These are phyloP conservation scores for Arthrinium phaeospermum DNA, from an alignment of 2,329 filamentous ascomycete species.

Conservation along the genomic window DNA sequence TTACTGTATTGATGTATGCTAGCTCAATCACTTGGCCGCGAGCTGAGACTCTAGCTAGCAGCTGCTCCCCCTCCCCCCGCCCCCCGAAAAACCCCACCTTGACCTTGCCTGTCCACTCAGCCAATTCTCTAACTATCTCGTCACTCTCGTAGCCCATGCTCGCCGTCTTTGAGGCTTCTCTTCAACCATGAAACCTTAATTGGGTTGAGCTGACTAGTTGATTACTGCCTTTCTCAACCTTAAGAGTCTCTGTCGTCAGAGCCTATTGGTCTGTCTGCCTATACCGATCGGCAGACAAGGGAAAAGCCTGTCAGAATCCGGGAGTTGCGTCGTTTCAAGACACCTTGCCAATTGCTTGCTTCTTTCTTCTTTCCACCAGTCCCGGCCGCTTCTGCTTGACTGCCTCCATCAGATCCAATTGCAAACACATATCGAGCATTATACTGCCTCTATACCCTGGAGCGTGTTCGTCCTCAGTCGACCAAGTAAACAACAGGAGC, in stretches of 20 bases:
- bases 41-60: conserved; percentile 1
- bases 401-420: conserved; percentile 9
- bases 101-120: neutral
- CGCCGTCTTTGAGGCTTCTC: conserved; percentile 11
- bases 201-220: conserved; percentile 8
- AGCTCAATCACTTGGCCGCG: conserved; percentile 1
- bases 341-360: conserved; percentile 15
- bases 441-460: no score
- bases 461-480: neutral
- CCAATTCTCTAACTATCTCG: conserved; percentile 11
- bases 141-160: conserved; percentile 14
- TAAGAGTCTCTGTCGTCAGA: conserved; percentile 1
- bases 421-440: neutral
- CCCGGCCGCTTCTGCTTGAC: neutral
- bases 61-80: neutral
- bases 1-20: neutral
- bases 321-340: conserved; percentile 9
- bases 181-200: conserved; percentile 6
- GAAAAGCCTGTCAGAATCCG: neutral
- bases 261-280: neutral
- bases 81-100: conserved; percentile 3
- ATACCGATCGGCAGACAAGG: conserved; percentile 1
- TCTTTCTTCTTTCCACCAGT: neutral
- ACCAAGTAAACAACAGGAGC: neutral
- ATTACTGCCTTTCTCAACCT: neutral